Base-by-base conservation (phyloP, 1,139 yeast species). In the Insectozyma bohioensis region DNA sequence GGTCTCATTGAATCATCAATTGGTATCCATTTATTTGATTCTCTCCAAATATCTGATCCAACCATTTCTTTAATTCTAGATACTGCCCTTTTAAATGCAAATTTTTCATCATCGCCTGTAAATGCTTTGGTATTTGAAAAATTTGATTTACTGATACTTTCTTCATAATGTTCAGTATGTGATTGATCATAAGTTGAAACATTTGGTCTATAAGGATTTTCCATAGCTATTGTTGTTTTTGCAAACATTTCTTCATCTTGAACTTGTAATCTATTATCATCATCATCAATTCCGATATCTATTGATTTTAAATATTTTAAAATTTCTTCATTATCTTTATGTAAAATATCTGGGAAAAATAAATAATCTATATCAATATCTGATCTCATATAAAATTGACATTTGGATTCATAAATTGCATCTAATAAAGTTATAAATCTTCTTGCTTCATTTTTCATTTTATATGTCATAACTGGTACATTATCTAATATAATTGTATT, bases 21-120 rank as follows among this genome's bases (percentile, higher is more conserved):
- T 3, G 85, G 85, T 3, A 67, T 60, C 87, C 86, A 80, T 34
- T 67, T 52, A 18, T 54, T 56, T 3, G 49, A 42, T 6, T 47
- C 41, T 41, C 80, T 61, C 85, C 87, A 82, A 6, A 48, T 46
- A 17, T 57, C 62, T 0, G 83, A 75, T 1, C 69, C 69, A 1
- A 79, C 74, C 87, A 83, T 82, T 47, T 83, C 90, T 39, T 66
- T 64, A 17, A 83, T 68, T 44, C 92, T 59, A 50, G 81, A 78
- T 1, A 81, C 81, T 0, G 90, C 88, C 43, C 90, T 56, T 42
- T 78, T 78, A 48, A 75, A 82, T 3, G 92, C 88, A 59, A 83
- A 82, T 55, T 72, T 73, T 50, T 83, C 90, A 54, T 83, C 90
- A 47, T 82, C 88, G 18, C 92, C 90, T 0, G 87, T 82, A 46